phyloP scores from a whole-genome alignment of 805 yeast species.

The Metschnikowia anglica region DNA sequence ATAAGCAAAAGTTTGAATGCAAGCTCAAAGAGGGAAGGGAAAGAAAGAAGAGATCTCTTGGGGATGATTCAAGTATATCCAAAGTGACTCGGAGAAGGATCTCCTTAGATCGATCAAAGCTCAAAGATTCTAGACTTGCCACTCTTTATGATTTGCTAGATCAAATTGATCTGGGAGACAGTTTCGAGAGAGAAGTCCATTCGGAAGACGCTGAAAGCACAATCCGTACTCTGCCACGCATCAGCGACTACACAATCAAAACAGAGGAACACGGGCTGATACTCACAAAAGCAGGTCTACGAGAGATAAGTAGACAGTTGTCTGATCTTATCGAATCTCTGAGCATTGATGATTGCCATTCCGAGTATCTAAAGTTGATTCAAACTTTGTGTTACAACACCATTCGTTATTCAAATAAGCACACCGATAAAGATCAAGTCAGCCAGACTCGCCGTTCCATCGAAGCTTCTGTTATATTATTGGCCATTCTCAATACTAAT shows the following conservation, averaged over 20 bases:
- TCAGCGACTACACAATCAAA: not conserved
- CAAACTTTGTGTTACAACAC: slow-evolving; percentile 31
- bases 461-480: slow-evolving; percentile 36
- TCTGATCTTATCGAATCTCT: slow-evolving; percentile 6
- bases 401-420: slow-evolving; percentile 21
- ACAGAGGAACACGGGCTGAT: not conserved
- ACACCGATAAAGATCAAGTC: slow-evolving; percentile 1
- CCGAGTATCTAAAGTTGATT: slow-evolving; percentile 19
- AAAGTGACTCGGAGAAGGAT: not conserved
- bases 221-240: not conserved
- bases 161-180: not conserved
- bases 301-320: slow-evolving; percentile 2
- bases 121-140: slow-evolving; percentile 1
- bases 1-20: slow-evolving; percentile 1
- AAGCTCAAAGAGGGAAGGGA: not conserved
- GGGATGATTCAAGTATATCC: not conserved
- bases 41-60: not conserved
- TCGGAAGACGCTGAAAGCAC: not conserved
- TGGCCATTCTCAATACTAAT: slow-evolving; percentile 42
- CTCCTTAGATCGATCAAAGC: slow-evolving; percentile 1
- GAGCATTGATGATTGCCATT: slow-evolving; percentile 23
- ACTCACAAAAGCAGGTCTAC: slow-evolving; percentile 8
- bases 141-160: slow-evolving; percentile 6
- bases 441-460: slow-evolving; percentile 27
- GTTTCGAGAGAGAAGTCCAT: not conserved